These are phyloP conservation scores for Plasmopara muralis DNA, from an alignment of 352 stramenopile genomes.

Conservation along the genomic window DNA sequence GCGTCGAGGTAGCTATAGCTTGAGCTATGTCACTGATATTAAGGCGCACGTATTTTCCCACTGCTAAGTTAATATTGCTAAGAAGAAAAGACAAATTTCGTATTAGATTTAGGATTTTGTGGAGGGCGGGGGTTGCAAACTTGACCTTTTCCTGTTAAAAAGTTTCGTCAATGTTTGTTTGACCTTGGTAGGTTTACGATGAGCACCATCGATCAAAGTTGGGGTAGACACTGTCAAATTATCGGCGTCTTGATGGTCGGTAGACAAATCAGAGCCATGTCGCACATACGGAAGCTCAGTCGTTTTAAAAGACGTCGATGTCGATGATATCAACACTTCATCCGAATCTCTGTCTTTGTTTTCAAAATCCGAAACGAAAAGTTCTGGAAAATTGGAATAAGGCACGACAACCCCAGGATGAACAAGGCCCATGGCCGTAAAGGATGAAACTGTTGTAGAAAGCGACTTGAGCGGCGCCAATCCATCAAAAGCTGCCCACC, in stretches of 20 bases:
- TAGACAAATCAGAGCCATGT: background rate
- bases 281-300: background rate
- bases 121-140: conserved; percentile 2
- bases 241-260: conserved; percentile 12
- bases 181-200: conserved; percentile 12
- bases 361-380: background rate
- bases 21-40: conserved; percentile 86
- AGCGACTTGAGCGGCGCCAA: conserved; percentile 56
- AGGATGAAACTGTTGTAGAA: conserved; percentile 19
- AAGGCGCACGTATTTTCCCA: conserved; percentile 78
- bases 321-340: background rate
- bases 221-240: conserved; percentile 14
- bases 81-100: background rate
- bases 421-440: conserved; percentile 17
- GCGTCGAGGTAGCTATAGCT: conserved; percentile 80
- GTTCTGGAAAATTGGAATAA: background rate
- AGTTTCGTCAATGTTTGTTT: conserved; percentile 26
- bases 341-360: conserved; percentile 5
- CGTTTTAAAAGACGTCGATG: conserved; percentile 1
- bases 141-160: conserved; percentile 31
- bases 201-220: conserved; percentile 2
- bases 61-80: conserved; percentile 20
- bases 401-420: conserved; percentile 16
- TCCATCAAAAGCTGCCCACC: conserved; percentile 62
- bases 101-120: background rate